Percentiles rank a stretch among this genome's conserved stretches.
Evolutionary conservation across 768 basidiomycete genomes (phyloP).

Genomic region (Boletus barrowsii): DNA sequence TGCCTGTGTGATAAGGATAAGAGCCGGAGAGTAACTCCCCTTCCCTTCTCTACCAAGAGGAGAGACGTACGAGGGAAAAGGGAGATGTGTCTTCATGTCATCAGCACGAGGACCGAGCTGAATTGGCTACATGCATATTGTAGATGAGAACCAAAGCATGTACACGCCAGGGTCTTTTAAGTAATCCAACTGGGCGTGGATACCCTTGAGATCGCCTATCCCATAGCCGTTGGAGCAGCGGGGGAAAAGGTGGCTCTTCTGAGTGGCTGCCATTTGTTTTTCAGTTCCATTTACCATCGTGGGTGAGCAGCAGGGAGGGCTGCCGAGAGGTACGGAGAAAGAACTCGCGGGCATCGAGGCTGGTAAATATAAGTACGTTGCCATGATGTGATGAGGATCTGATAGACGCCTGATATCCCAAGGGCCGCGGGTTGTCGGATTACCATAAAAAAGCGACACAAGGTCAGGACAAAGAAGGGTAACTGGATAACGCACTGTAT

Average conservation of each 20-base stretch:
- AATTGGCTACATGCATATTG: no score
- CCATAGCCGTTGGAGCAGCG: constrained; percentile 57
- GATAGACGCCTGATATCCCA: constrained; percentile 8
- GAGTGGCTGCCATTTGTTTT: constrained; percentile 5
- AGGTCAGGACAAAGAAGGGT: no score
- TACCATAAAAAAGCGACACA: background rate
- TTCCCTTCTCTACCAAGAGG: no score
- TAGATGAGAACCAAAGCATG: constrained; percentile 58
- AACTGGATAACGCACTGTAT: no score
- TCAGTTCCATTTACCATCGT: background rate
- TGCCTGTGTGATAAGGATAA: constrained; percentile 24
- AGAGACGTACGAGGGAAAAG: no score
- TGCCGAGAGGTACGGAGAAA: constrained; percentile 17
- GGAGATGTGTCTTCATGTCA: no score
- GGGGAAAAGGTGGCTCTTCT: constrained; percentile 19
- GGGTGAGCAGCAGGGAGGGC: constrained; percentile 1
- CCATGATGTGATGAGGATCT: constrained; percentile 7
- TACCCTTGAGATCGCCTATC: no score
- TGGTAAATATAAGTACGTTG: constrained; percentile 6
- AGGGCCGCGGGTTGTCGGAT: background rate
- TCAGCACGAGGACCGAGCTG: no score
- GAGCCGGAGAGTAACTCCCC: constrained; percentile 1
- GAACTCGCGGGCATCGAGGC: constrained; percentile 15
- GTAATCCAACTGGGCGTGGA: constrained; percentile 35
- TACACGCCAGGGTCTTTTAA: constrained; percentile 59